phyloP scores from a whole-genome alignment of 345 rosid species.

The Linum usitatissimum region DNA sequence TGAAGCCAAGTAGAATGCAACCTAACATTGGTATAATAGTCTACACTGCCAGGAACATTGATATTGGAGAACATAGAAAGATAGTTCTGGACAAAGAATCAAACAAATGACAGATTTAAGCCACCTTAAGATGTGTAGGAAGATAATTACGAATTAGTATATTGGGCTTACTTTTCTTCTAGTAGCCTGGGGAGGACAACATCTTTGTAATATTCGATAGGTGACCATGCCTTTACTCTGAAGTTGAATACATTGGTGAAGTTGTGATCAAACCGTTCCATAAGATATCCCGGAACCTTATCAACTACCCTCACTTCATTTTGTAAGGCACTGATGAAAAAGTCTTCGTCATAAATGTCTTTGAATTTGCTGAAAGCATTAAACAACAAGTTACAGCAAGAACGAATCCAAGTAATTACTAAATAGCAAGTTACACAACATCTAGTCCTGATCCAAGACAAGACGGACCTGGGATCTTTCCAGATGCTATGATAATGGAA shows the following conservation, averaged over 20 bases:
- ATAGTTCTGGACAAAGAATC: not conserved
- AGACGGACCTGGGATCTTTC: constrained; percentile 83
- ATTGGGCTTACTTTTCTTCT: constrained; percentile 62
- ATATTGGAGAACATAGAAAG: not conserved
- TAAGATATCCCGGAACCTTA: constrained; percentile 72
- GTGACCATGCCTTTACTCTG: constrained; percentile 95
- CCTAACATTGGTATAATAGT: not conserved
- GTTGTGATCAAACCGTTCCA: constrained; percentile 92
- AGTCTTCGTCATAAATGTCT: constrained; percentile 86
- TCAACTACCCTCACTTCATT: constrained; percentile 81
- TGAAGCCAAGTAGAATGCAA: not conserved
- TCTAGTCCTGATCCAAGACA: not conserved
- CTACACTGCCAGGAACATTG: not conserved
- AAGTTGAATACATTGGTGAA: constrained; percentile 93
- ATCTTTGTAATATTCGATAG: constrained; percentile 75
- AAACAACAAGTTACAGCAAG: not conserved
- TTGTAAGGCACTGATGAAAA: constrained; percentile 51
- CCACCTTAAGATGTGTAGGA: not conserved
- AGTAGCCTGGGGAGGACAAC: constrained; percentile 76
- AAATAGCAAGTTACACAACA: not conserved
- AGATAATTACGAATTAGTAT: constrained; percentile 10
- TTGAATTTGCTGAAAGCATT: constrained; percentile 55
- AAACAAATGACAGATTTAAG: not conserved
- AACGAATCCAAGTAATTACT: not conserved
- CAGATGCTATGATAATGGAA: constrained; percentile 98